Conservation (phyloP, 2,329 filamentous ascomycete genomes). For the Chlorencoelia australis region DNA sequence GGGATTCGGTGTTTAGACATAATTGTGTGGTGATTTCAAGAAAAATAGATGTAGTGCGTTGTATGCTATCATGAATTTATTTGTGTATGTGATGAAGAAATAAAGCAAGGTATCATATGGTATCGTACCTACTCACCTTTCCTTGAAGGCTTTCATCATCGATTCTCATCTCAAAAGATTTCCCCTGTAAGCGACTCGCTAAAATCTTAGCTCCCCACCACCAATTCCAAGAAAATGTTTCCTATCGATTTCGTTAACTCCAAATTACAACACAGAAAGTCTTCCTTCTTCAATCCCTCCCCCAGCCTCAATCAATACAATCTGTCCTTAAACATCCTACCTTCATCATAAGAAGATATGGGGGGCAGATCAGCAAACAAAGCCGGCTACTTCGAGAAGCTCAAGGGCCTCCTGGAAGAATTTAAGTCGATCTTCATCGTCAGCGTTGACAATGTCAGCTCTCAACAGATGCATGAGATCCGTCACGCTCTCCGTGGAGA, state of each 20-base stretch:
- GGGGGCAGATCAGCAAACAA: conserved; percentile 95
- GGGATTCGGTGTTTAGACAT: conserved; percentile 39
- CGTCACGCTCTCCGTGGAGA: conserved; percentile 80
- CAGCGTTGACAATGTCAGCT: conserved; percentile 97
- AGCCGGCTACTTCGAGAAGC: conserved; percentile 98
- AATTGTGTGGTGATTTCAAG: too few species aligned
- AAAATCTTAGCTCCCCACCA: too few species aligned
- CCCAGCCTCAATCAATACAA: conserved; percentile 17
- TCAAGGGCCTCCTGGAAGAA: conserved; percentile 91
- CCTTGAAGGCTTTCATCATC: too few species aligned
- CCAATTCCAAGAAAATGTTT: too few species aligned
- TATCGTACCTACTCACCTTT: too few species aligned
- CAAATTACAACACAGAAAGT: conserved; percentile 6
- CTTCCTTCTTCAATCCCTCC: not conserved
- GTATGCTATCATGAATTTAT: too few species aligned
- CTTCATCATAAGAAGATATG: conserved; percentile 96
- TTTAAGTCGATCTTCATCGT: conserved; percentile 98
- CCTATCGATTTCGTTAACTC: too few species aligned
- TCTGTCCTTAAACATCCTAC: conserved; percentile 95
- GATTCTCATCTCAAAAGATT: too few species aligned
- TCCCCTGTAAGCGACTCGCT: too few species aligned
- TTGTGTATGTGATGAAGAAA: too few species aligned
- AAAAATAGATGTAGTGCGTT: too few species aligned
- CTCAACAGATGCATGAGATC: conserved; percentile 99
- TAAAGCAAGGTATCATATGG: too few species aligned